Conservation (phyloP, 129 eudicot species). For the Scalesia atractyloides region DNA sequence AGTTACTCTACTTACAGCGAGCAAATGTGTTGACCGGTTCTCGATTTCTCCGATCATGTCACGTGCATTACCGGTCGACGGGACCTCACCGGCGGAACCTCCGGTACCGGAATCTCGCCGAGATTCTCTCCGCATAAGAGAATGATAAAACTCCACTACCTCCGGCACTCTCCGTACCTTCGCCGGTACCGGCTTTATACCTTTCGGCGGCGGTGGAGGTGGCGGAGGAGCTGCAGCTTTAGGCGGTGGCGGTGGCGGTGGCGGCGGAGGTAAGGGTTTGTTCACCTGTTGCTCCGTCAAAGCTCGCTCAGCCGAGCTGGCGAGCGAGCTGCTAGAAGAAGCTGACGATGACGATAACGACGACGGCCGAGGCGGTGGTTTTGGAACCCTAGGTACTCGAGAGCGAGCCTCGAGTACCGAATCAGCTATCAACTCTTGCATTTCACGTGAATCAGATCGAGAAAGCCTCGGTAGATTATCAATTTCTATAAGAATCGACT, state of each 20-base stretch:
- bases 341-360: slow-evolving; percentile 39
- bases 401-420: slow-evolving; percentile 43
- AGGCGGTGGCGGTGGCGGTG: slow-evolving; percentile 58
- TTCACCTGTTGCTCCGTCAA: slow-evolving; percentile 30
- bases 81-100: slow-evolving; percentile 42
- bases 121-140: slow-evolving; percentile 85
- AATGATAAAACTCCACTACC: slow-evolving; percentile 94
- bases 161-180: slow-evolving; percentile 90
- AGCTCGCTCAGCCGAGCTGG: slow-evolving; percentile 45
- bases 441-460: slow-evolving; percentile 30
- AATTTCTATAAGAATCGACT: slow-evolving; percentile 19
- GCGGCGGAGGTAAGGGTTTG: slow-evolving; percentile 29
- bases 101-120: slow-evolving; percentile 68
- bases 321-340: slow-evolving; percentile 37
- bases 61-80: slow-evolving; percentile 69
- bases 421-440: slow-evolving; percentile 42
- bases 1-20: slow-evolving; percentile 68
- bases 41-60: slow-evolving; percentile 97
- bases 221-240: slow-evolving; percentile 43
- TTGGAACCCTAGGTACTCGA: slow-evolving; percentile 77
- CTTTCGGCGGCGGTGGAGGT: slow-evolving; percentile 46
- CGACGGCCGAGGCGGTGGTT: slow-evolving; percentile 71
- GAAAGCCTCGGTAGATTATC: slow-evolving; percentile 45
- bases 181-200: slow-evolving; percentile 46
- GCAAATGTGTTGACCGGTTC: slow-evolving; percentile 91